Conservation (phyloP, 2,329 filamentous ascomycete species). For the Stylonectria norvegica region DNA sequence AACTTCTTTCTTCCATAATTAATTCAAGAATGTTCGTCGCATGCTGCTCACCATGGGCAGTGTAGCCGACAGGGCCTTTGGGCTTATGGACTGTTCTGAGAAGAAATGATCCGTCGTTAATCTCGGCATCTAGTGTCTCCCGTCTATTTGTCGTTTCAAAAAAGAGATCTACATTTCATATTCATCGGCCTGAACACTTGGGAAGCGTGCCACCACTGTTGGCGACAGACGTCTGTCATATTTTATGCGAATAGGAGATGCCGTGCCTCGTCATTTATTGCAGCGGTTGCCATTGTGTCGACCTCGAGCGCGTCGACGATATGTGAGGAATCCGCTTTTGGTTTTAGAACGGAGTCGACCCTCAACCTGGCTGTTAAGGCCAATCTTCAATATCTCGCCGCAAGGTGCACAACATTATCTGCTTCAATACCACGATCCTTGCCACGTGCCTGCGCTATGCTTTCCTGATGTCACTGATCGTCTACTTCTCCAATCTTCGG, state of each 20-base stretch:
- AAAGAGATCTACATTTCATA: constrained; percentile 52
- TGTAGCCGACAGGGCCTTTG: constrained; percentile 34
- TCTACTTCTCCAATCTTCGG: no score
- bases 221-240: no score
- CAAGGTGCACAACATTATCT: no score
- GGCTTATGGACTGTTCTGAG: constrained; percentile 40
- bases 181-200: constrained; percentile 2
- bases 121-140: constrained; percentile 48
- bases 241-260: no score
- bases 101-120: constrained; percentile 57
- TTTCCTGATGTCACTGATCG: no score
- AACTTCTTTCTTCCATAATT: constrained; percentile 42
- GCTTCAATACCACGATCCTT: no score
- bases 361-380: no score
- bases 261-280: no score
- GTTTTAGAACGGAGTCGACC: neutral
- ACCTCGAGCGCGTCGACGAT: no score
- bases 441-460: no score
- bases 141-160: constrained; percentile 56
- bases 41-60: constrained; percentile 32
- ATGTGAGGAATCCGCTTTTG: neutral
- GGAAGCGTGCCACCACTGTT: neutral
- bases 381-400: no score
- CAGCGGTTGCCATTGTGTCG: no score
- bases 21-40: constrained; percentile 48